Evolutionary conservation across 495 filamentous ascomycete genomes (phyloP), one percentile per base, ranked within the genome.

Genomic region (Penicillium longicatenatum): DNA sequence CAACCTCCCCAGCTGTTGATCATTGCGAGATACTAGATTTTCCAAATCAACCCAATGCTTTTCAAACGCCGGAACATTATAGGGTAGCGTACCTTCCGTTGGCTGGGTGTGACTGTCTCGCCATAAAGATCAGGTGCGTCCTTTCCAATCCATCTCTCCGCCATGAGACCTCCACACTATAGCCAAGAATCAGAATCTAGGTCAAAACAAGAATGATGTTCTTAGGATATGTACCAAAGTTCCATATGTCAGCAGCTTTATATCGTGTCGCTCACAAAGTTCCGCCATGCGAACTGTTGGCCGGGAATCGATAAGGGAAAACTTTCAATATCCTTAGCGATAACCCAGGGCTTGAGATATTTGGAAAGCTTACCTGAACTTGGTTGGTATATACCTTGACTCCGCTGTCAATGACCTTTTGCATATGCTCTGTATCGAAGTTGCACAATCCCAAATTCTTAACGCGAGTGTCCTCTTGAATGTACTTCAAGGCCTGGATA

Each of bases 191-290:
- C 41, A 44, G 7, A 44, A 44, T 31, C 9, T 17, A 12, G 21
- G 6, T 45, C 55, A 39, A 58, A 73, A 67, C 22, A 21, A 19
- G 22, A 12, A 20, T 21, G 41, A 2, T 0, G 20, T 44, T 48
- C 14, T 31, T 31, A 48, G 16, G 6, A 29, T 44, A 50, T 46
- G 39, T 43, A 57, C 54, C 22, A 79, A 64, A 17, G 76, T 71
- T 6, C 75, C 75, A 55, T 78, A 78, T n/a, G 75, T 77, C 11
- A 79, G 63, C 0, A 79, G 64, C 48, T 75, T 75, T 54, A 79
- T 39, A 44, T 66, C 65, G 49, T 78, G 69, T 50, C 71, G 68
- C 20, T 61, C 42, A 50, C 74, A 77, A 20, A 70, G 63, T 4
- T 54, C 57, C 10, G 58, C 65, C 75, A 78, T 77, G 29, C 65